A percentile compares a stretch with the other conserved stretches of the same genome.
These are phyloP conservation scores for Punica granatum DNA, from an alignment of 345 rosid genomes.

Conservation along the genomic window DNA sequence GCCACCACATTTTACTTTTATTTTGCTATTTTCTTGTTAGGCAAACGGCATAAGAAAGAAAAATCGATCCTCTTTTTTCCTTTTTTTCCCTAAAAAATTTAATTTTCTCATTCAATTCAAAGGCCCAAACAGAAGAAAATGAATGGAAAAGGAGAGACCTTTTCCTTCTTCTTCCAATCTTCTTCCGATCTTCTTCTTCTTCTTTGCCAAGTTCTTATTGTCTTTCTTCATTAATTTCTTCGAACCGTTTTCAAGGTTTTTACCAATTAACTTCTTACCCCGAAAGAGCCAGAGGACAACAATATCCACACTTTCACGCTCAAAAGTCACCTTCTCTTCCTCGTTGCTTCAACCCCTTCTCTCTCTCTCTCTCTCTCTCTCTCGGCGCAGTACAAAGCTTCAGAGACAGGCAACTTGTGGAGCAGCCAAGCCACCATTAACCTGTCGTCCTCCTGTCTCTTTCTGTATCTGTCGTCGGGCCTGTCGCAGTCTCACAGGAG, in stretches of 20 bases:
- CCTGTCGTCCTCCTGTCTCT: not conserved
- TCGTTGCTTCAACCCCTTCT: not conserved
- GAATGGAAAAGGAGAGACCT: not conserved
- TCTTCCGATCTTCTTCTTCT: not conserved
- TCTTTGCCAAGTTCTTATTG: too few species aligned
- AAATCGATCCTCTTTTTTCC: not conserved
- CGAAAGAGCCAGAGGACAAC: not conserved
- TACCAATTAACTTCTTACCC: not conserved
- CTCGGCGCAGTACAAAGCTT: not conserved
- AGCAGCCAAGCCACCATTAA: not conserved
- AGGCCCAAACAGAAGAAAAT: not conserved
- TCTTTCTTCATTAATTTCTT: not conserved
- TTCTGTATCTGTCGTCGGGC: not conserved
- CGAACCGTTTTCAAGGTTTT: not conserved
- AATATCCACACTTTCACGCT: constrained; percentile 1
- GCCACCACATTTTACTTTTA: not conserved
- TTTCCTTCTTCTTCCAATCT: not conserved
- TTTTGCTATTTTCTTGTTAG: too few species aligned
- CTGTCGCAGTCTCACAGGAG: not conserved
- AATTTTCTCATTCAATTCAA: too few species aligned
- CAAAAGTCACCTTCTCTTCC: constrained; percentile 6
- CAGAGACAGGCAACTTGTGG: not conserved
- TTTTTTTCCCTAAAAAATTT: not conserved
- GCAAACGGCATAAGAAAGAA: too few species aligned
- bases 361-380: constrained; percentile 3